Base-by-base conservation (phyloP, 2,329 filamentous ascomycete species). In the Penicillium sp. region DNA sequence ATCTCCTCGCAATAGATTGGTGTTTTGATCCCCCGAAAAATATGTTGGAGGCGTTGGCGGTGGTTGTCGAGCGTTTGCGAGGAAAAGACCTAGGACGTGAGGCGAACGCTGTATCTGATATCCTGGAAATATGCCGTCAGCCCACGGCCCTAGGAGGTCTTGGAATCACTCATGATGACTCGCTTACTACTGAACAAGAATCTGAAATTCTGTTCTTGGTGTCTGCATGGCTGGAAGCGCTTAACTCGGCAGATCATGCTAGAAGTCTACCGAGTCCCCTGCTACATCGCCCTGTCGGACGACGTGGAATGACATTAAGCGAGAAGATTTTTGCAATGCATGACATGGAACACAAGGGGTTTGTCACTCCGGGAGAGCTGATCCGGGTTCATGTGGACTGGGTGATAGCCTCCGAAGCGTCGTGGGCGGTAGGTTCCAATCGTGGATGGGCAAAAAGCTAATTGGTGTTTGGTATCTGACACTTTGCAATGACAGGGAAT, bases 301-400 rank as follows among this genome's bases (percentile, higher is more conserved):
- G 54, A 16, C 41, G 52, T n/a, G 60, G 61, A n/a, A 78, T 79
- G 75, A 76, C 68, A 1, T 48, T 76, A 2, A 68, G 70, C 2
- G 73, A 78, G 55, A 78, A 78, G 61, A 76, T 78, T 35, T 74
- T 78, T 55, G 74, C 75, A 0, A 52, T 69, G n/a, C 75, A 77
- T 57, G 73, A 74, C 51, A 61, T 76, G 1, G 58, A 64, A 1
- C 58, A 63, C 2, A 64, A 62, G 16, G 69, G 69, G 0, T 68
- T 55, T 14, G 68, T 78, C 53, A 18, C 54, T 28, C 60, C 74
- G 0, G 75, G 75, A 0, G 70, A 75, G 14, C 64, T 71, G 4
- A 71, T 78, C 22, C 66, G 73, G 4, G 66, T 77, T 4, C 62
- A 65, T 14, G 68, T 78, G 1, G 75, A 79, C 52, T 79, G 75